Conservation (phyloP, 2,329 filamentous ascomycete genomes). For the Madurella fahalii region DNA sequence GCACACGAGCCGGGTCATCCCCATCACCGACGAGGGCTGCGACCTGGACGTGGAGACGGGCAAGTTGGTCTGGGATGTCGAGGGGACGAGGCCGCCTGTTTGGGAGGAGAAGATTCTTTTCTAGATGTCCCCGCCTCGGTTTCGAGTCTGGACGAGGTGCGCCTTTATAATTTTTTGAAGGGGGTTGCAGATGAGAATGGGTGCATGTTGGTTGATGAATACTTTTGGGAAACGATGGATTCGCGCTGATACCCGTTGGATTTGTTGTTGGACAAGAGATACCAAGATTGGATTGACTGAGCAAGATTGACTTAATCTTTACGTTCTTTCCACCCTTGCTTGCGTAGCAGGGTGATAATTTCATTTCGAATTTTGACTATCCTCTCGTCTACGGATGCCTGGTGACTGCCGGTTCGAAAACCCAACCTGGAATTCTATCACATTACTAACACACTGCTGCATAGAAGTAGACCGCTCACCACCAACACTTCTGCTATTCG, state of each 20-base stretch:
- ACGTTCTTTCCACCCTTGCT: background rate
- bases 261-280: too few species aligned
- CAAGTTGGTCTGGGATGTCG: conserved; percentile 35
- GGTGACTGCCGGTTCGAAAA: too few species aligned
- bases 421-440: too few species aligned
- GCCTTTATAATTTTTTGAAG: too few species aligned
- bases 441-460: too few species aligned
- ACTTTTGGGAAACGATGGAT: background rate
- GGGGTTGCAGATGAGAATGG: background rate
- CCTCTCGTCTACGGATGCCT: too few species aligned
- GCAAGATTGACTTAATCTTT: background rate
- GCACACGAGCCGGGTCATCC: conserved; percentile 66
- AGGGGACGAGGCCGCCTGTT: conserved; percentile 32
- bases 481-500: too few species aligned
- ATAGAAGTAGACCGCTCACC: too few species aligned
- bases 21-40: conserved; percentile 77
- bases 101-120: conserved; percentile 36
- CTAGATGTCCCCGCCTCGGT: conserved; percentile 19
- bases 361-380: too few species aligned
- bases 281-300: background rate
- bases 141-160: too few species aligned
- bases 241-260: conserved; percentile 4
- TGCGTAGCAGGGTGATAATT: too few species aligned
- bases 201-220: background rate
- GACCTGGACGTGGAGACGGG: conserved; percentile 63